phyloP scores from a whole-genome alignment of 1,284 basidiomycete species.

The Pseudozyma sp. region DNA sequence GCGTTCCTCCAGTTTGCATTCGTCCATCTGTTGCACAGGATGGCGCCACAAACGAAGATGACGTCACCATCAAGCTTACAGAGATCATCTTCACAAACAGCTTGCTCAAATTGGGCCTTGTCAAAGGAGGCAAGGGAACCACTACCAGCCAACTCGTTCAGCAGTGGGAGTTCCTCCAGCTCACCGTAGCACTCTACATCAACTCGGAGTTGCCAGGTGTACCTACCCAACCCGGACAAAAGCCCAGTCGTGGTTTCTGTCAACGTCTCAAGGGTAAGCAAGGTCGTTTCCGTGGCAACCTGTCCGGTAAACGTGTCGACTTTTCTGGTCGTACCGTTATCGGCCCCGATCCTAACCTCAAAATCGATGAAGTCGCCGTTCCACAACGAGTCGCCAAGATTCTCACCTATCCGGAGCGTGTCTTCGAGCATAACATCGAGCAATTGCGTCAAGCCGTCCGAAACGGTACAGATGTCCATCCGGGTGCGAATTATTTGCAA shows the following conservation, averaged over 20 bases:
- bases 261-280: slow-evolving; percentile 99
- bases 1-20: slow-evolving; percentile 97
- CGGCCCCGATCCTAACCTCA: slow-evolving; percentile 96
- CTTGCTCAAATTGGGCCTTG: slow-evolving; percentile 88
- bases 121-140: slow-evolving; percentile 72
- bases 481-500: slow-evolving; percentile 87
- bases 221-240: slow-evolving; percentile 60
- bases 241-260: slow-evolving; percentile 80
- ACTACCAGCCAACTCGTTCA: slow-evolving; percentile 72
- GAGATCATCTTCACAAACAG: slow-evolving; percentile 97
- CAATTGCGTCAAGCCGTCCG: slow-evolving; percentile 81
- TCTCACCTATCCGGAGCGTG: slow-evolving; percentile 94
- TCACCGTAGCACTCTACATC: slow-evolving; percentile 96
- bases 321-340: slow-evolving; percentile 99
- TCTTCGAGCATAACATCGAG: slow-evolving; percentile 91
- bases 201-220: slow-evolving; percentile 93
- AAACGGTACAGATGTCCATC: slow-evolving; percentile 91
- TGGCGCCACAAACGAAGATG: slow-evolving; percentile 85
- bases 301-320: slow-evolving; percentile 98
- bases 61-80: slow-evolving; percentile 95
- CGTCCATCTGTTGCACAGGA: slow-evolving; percentile 97
- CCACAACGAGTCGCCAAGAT: slow-evolving; percentile 96
- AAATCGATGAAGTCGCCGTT: slow-evolving; percentile 87
- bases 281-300: slow-evolving; percentile 96
- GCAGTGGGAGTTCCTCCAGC: slow-evolving; percentile 97